Percentiles rank a stretch among this genome's conserved stretches.
Conservation (phyloP, 2,329 filamentous ascomycete genomes). For the Hypocreales sp. region DNA sequence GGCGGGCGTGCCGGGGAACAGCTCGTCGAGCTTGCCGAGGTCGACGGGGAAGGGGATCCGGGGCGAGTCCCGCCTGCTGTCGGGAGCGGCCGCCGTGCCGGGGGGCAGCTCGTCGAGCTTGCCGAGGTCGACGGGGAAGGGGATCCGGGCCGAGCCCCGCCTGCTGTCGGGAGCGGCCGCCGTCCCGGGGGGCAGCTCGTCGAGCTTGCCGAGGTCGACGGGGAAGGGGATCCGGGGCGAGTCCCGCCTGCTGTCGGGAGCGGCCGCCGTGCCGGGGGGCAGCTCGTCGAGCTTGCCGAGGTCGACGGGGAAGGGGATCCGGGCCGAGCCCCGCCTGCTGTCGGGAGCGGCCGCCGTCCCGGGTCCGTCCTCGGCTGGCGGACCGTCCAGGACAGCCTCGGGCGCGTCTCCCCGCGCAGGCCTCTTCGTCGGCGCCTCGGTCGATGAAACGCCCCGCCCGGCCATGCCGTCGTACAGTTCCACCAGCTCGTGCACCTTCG, state of each 20-base stretch:
- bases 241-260: conserved; percentile 2
- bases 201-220: conserved; percentile 18
- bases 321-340: conserved; percentile 4
- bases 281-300: conserved; percentile 17
- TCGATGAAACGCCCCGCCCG: too few species aligned
- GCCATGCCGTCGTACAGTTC: conserved; percentile 32
- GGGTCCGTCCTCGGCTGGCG: not conserved
- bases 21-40: conserved; percentile 14
- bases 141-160: conserved; percentile 3
- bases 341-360: too few species aligned
- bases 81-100: conserved; percentile 5
- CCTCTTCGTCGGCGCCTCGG: too few species aligned
- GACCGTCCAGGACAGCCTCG: not conserved
- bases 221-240: conserved; percentile 8
- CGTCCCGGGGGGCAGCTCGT: conserved; percentile 15
- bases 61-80: conserved; percentile 4
- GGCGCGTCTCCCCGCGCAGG: not conserved
- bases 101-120: conserved; percentile 18
- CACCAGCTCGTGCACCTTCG: conserved; percentile 35
- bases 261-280: conserved; percentile 11
- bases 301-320: conserved; percentile 14
- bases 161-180: conserved; percentile 4
- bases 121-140: conserved; percentile 17
- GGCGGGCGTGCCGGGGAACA: conserved; percentile 14
- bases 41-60: conserved; percentile 14